These are phyloP conservation scores for Acer yangbiense DNA, from an alignment of 345 rosid species.

Conservation along the genomic window DNA sequence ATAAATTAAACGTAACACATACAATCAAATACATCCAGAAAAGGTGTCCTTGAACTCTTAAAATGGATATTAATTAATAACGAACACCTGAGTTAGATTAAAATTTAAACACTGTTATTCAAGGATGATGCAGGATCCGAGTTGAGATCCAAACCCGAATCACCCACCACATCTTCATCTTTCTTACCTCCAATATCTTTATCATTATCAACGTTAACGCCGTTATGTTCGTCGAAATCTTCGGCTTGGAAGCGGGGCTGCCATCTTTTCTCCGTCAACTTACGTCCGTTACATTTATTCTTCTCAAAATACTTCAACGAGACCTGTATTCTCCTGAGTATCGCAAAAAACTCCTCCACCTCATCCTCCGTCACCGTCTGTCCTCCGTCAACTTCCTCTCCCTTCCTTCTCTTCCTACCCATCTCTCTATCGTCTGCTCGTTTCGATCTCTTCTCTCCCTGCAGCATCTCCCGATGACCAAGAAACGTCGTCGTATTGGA, in stretches of 20 bases:
- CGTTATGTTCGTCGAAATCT: neutral
- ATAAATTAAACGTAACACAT: too few relatives aligned
- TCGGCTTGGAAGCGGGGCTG: slow-evolving; percentile 5
- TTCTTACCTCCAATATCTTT: neutral
- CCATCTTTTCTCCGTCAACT: neutral
- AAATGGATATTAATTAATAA: too few relatives aligned
- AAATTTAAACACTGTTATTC: too few relatives aligned
- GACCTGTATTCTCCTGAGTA: slow-evolving; percentile 34
- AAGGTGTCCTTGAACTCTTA: too few relatives aligned
- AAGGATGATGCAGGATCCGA: slow-evolving; percentile 17
- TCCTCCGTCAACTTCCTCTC: neutral
- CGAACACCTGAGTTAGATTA: too few relatives aligned
- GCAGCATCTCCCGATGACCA: slow-evolving; percentile 12
- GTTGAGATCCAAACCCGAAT: slow-evolving; percentile 31
- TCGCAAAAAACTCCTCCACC: slow-evolving; percentile 48
- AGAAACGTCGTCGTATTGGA: neutral
- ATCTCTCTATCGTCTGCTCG: neutral
- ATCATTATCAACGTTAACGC: neutral
- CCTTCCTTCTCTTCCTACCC: slow-evolving; percentile 12
- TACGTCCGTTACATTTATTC: neutral
- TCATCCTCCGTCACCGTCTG: slow-evolving; percentile 33
- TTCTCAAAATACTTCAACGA: slow-evolving; percentile 35
- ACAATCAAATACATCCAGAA: too few relatives aligned
- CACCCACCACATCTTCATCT: neutral
- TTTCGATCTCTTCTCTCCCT: slow-evolving; percentile 20